A percentile compares a stretch with the other conserved stretches of the same genome.
phyloP scores from a whole-genome alignment of 1,139 yeast species.

The Blastobotrys indianensis region DNA sequence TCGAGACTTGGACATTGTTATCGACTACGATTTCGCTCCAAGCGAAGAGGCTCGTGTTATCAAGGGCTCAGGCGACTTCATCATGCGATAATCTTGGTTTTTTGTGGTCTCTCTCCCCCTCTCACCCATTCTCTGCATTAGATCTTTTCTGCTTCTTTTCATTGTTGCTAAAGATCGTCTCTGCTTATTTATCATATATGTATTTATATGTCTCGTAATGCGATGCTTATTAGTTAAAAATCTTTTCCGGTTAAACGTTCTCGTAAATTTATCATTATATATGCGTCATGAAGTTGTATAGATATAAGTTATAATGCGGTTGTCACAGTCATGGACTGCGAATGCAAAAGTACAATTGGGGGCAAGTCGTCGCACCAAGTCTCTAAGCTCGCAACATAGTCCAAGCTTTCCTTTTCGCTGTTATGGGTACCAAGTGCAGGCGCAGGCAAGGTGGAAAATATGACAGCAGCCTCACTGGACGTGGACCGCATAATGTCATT shows the following conservation, averaged over 20 bases:
- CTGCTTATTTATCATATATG: not conserved
- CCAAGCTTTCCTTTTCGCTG: slow-evolving; percentile 60
- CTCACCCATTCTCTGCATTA: too few relatives aligned
- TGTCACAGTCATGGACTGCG: slow-evolving; percentile 93
- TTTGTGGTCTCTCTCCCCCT: not conserved
- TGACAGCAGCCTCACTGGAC: slow-evolving; percentile 55
- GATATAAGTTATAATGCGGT: slow-evolving; percentile 53
- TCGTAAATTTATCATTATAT: not conserved
- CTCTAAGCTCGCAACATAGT: slow-evolving; percentile 69
- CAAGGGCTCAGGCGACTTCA: slow-evolving; percentile 14
- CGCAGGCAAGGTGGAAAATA: slow-evolving; percentile 84
- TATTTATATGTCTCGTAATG: slow-evolving; percentile 5
- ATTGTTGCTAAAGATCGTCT: not conserved
- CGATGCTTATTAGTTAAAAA: slow-evolving; percentile 3
- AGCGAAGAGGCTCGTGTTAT: slow-evolving; percentile 33
- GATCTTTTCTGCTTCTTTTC: not conserved
- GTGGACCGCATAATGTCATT: slow-evolving; percentile 74
- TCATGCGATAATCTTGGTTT: slow-evolving; percentile 13
- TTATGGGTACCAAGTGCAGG: slow-evolving; percentile 78
- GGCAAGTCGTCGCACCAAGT: slow-evolving; percentile 80
- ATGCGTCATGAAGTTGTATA: too few relatives aligned
- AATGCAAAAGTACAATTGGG: slow-evolving; percentile 72
- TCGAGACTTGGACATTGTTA: slow-evolving; percentile 49
- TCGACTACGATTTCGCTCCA: slow-evolving; percentile 50
- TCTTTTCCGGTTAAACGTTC: not conserved